These are phyloP conservation scores for Aspergillus felis DNA, from an alignment of 2,329 filamentous ascomycete species.

Conservation along the genomic window DNA sequence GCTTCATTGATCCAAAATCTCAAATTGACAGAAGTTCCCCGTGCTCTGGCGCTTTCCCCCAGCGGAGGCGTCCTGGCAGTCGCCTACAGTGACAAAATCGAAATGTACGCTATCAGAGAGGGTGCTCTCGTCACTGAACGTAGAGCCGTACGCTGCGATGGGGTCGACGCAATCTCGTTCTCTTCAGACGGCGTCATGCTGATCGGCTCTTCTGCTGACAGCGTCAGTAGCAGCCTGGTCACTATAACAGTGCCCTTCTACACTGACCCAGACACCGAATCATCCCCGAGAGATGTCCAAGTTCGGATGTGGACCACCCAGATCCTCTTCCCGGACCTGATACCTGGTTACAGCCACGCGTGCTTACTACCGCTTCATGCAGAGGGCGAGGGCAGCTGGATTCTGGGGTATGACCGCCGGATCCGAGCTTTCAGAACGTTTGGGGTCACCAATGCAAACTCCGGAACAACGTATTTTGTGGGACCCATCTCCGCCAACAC, in stretches of 20 bases:
- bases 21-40: constrained; percentile 71
- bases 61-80: constrained; percentile 78
- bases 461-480: constrained; percentile 75
- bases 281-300: constrained; percentile 54
- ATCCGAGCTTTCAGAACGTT: constrained; percentile 77
- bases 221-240: constrained; percentile 64
- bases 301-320: constrained; percentile 81
- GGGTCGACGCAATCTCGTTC: constrained; percentile 69
- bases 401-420: constrained; percentile 72
- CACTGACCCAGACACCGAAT: constrained; percentile 53
- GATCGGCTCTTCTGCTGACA: constrained; percentile 67
- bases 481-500: constrained; percentile 52
- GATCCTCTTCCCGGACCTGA: constrained; percentile 78
- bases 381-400: constrained; percentile 65
- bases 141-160: constrained; percentile 73
- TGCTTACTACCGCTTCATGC: constrained; percentile 55
- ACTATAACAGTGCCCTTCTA: constrained; percentile 77
- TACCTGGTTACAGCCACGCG: constrained; percentile 72
- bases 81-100: constrained; percentile 83
- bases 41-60: constrained; percentile 74
- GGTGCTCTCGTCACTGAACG: constrained; percentile 62
- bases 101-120: constrained; percentile 71
- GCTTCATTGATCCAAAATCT: constrained; percentile 71
- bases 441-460: constrained; percentile 68
- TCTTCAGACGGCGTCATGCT: constrained; percentile 75